phyloP scores from a whole-genome alignment of 106 monocot genomes.

The Iris macrosiphon region DNA sequence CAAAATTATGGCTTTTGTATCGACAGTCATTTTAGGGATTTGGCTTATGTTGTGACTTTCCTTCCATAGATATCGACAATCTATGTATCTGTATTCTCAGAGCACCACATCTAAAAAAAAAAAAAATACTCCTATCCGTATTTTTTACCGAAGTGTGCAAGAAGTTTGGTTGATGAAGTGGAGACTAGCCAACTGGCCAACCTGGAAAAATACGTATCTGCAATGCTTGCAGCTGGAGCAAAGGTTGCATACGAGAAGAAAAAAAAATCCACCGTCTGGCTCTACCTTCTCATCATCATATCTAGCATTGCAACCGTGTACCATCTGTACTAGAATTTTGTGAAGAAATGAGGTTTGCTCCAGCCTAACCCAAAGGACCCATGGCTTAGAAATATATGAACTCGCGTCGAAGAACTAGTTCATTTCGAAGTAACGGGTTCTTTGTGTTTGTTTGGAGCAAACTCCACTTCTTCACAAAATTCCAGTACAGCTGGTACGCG shows the following conservation, averaged over 20 bases:
- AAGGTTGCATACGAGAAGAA: constrained; percentile 87
- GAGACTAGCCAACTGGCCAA: constrained; percentile 56
- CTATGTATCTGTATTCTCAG: neutral
- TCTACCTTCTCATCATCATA: constrained; percentile 56
- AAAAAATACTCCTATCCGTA: no score
- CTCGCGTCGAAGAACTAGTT: no score
- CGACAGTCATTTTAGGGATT: constrained; percentile 54
- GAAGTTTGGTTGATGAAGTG: constrained; percentile 84
- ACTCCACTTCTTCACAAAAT: no score
- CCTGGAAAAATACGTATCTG: constrained; percentile 76
- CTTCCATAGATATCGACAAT: constrained; percentile 37
- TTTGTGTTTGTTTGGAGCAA: no score
- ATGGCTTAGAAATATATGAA: constrained; percentile 75
- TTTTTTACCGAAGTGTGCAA: constrained; percentile 39
- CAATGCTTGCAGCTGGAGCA: constrained; percentile 78
- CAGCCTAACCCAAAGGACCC: constrained; percentile 79
- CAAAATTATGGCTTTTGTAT: constrained; percentile 88
- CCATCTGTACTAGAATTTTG: constrained; percentile 97
- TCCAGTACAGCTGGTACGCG: no score
- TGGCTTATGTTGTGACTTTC: constrained; percentile 93
- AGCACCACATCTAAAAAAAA: neutral
- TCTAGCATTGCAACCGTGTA: constrained; percentile 83
- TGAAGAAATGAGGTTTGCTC: constrained; percentile 92
- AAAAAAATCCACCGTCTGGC: constrained; percentile 51
- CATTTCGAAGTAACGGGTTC: no score